A percentile compares a stretch with the other conserved stretches of the same genome.
Evolutionary conservation across 257 asterid genomes (phyloP).

Genomic region (Perilla frutescens): DNA sequence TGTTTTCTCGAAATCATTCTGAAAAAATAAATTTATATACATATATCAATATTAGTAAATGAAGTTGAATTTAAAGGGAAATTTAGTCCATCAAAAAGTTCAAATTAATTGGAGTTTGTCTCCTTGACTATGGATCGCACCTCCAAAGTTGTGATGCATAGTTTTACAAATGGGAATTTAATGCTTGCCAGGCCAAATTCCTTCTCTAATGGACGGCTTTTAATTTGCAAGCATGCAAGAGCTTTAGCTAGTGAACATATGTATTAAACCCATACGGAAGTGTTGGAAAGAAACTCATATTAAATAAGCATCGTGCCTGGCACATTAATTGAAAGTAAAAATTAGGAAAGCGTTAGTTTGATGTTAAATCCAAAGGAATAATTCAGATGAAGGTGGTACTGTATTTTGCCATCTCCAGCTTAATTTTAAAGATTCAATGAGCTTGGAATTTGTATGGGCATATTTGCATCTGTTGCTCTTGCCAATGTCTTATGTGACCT

Average conservation of each 20-base stretch:
- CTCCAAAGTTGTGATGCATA: neutral
- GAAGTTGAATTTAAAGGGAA: neutral
- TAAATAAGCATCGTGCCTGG: too few relatives aligned
- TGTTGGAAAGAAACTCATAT: too few relatives aligned
- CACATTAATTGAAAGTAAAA: too few relatives aligned
- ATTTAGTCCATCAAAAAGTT: neutral
- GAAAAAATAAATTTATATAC: too few relatives aligned
- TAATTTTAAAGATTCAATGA: neutral
- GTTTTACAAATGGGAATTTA: too few relatives aligned
- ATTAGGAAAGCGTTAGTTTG: too few relatives aligned
- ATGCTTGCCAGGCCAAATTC: too few relatives aligned
- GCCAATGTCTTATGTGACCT: neutral
- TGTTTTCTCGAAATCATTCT: neutral
- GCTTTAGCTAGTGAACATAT: too few relatives aligned
- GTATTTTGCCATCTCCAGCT: neutral
- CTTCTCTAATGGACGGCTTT: too few relatives aligned
- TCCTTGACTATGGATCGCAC: neutral
- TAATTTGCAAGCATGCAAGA: too few relatives aligned
- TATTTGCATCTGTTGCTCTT: constrained; percentile 17
- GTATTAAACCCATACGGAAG: too few relatives aligned
- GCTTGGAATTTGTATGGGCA: neutral
- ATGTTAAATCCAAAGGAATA: neutral
- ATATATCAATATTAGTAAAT: neutral
- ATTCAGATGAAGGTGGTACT: neutral
- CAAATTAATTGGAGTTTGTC: neutral